A percentile compares a stretch with the other conserved stretches of the same genome.
These are phyloP conservation scores for Ophiostoma himal-ulmi DNA, from an alignment of 2,329 filamentous ascomycete genomes.

Conservation along the genomic window DNA sequence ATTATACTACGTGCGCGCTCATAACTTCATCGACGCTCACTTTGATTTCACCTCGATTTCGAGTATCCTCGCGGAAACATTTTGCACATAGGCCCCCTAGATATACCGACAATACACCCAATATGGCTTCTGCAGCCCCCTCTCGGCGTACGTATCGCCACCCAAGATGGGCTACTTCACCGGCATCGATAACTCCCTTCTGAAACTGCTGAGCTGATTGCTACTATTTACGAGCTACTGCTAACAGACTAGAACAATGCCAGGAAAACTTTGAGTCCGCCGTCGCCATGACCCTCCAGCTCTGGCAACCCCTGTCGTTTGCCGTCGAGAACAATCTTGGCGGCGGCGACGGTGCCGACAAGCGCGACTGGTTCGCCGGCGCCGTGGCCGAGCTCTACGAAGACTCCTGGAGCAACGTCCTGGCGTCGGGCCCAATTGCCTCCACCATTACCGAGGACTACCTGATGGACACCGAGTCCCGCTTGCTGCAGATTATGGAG, in stretches of 20 bases:
- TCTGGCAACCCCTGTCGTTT: conserved; percentile 82
- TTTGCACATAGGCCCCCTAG: neutral
- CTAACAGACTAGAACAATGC: conserved; percentile 42
- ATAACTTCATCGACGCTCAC: neutral
- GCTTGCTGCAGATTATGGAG: conserved; percentile 82
- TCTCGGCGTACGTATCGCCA: conserved; percentile 17
- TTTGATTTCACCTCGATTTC: neutral
- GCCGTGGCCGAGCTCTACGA: conserved; percentile 74
- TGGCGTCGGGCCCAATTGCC: conserved; percentile 29
- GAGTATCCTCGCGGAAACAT: neutral
- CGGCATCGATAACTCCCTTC: neutral
- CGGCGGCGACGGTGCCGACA: conserved; percentile 73
- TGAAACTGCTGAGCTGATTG: neutral
- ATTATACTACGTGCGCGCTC: neutral
- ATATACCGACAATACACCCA: neutral
- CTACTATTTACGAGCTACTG: neutral
- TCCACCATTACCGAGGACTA: conserved; percentile 42
- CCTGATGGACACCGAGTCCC: conserved; percentile 74
- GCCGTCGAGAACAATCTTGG: conserved; percentile 86
- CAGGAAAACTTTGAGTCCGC: conserved; percentile 74
- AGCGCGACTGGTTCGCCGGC: conserved; percentile 94
- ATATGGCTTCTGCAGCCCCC: conserved; percentile 17
- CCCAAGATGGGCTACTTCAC: neutral
- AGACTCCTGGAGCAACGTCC: conserved; percentile 27
- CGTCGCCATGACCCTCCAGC: conserved; percentile 75